phyloP scores from a whole-genome alignment of 2,329 filamentous ascomycete species.

The Basipetospora chlamydospora region DNA sequence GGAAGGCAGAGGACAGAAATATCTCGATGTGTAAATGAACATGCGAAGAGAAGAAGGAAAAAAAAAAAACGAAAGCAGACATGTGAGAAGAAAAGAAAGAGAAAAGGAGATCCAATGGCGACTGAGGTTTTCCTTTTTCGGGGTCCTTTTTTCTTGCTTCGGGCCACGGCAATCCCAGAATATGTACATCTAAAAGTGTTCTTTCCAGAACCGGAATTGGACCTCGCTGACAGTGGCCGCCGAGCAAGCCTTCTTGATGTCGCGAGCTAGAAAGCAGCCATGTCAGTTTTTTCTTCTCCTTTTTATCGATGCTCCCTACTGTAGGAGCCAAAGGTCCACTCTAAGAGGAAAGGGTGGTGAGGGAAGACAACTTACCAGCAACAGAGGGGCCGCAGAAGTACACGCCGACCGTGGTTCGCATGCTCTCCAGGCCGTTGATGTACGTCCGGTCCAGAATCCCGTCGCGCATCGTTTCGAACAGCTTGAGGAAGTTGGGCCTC shows the following conservation, averaged over 20 bases:
- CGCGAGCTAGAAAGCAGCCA: conserved; percentile 47
- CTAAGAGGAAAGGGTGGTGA: not conserved
- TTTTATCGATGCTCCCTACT: too few species aligned
- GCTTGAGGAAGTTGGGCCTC: conserved; percentile 69
- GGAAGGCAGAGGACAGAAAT: too few species aligned
- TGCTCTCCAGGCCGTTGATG: conserved; percentile 63
- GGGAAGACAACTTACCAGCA: conserved; percentile 31
- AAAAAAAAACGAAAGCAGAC: too few species aligned
- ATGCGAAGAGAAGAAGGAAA: too few species aligned
- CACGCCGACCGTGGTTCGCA: conserved; percentile 79
- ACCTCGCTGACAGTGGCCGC: conserved; percentile 62
- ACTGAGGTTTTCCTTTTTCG: too few species aligned
- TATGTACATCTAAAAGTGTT: conserved; percentile 50
- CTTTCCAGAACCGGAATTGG: conserved; percentile 97
- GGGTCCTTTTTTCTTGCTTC: too few species aligned
- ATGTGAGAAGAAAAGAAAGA: too few species aligned
- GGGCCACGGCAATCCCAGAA: too few species aligned
- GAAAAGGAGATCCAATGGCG: too few species aligned
- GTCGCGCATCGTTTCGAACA: conserved; percentile 75
- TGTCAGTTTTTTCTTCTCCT: too few species aligned
- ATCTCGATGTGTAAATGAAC: too few species aligned
- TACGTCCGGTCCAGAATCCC: conserved; percentile 79
- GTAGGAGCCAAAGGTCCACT: not conserved
- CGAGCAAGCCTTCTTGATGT: conserved; percentile 73
- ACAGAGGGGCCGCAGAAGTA: conserved; percentile 92